phyloP scores from a whole-genome alignment of 2,329 filamentous ascomycete species.

The Dactylellina cionopaga region DNA sequence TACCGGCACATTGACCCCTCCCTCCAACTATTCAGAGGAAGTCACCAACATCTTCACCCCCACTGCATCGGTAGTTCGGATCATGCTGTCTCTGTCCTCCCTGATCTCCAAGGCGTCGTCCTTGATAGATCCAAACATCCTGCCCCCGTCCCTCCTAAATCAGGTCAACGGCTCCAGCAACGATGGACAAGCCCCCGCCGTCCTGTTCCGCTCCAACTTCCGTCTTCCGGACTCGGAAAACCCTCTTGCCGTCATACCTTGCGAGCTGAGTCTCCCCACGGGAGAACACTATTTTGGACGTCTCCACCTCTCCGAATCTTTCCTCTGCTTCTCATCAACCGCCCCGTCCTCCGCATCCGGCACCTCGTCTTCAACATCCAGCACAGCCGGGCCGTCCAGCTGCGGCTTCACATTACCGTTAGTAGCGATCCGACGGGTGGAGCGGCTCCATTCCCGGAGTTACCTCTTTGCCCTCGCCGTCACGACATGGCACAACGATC shows the following conservation, averaged over 20 bases:
- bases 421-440: slow-evolving; percentile 88
- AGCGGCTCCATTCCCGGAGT: slow-evolving; percentile 89
- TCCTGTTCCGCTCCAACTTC: slow-evolving; percentile 93
- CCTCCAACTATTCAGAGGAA: background rate
- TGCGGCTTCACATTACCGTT: slow-evolving; percentile 89
- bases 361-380: slow-evolving; percentile 79
- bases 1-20: slow-evolving; percentile 9
- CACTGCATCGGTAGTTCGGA: slow-evolving; percentile 13
- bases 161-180: slow-evolving; percentile 80
- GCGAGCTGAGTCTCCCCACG: slow-evolving; percentile 87
- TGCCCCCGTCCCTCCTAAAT: slow-evolving; percentile 78
- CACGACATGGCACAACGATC: slow-evolving; percentile 92
- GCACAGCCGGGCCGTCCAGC: slow-evolving; percentile 76
- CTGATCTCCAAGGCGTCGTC: slow-evolving; percentile 52
- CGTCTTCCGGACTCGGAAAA: slow-evolving; percentile 91
- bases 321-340: slow-evolving; percentile 93
- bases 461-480: slow-evolving; percentile 92
- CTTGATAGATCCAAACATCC: slow-evolving; percentile 57
- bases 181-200: slow-evolving; percentile 43
- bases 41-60: background rate
- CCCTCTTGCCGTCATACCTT: slow-evolving; percentile 93
- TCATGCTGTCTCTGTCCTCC: slow-evolving; percentile 50
- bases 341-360: slow-evolving; percentile 86
- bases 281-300: slow-evolving; percentile 92
- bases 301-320: slow-evolving; percentile 92